Conservation (phyloP, 352 stramenopile species). For the Phytopythium montanum region DNA sequence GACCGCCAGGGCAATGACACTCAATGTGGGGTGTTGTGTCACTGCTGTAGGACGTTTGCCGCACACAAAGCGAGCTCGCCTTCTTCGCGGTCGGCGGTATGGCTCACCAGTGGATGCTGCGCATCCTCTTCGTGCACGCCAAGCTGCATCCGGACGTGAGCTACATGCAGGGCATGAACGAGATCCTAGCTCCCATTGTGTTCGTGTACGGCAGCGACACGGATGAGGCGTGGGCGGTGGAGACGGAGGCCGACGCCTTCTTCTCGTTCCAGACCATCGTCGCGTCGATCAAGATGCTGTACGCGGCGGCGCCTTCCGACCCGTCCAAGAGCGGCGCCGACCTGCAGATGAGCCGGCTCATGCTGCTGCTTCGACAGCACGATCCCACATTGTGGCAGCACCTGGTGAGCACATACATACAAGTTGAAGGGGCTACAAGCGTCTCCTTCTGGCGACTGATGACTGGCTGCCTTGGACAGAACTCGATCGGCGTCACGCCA, state of each 20-base stretch:
- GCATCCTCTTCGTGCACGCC: conserved; percentile 72
- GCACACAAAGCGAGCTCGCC: conserved; percentile 45
- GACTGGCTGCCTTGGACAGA: conserved; percentile 22
- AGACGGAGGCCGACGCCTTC: conserved; percentile 57
- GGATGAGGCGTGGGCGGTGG: conserved; percentile 18
- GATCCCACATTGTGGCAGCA: conserved; percentile 64
- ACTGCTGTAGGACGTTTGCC: conserved; percentile 40
- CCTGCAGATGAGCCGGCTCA: conserved; percentile 50
- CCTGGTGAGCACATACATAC: too few relatives aligned
- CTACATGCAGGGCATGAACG: conserved; percentile 96
- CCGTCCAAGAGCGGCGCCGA: conserved; percentile 50
- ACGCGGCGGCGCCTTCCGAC: conserved; percentile 32
- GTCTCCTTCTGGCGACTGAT: background rate
- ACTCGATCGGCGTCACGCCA: conserved; percentile 52
- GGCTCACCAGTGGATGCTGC: conserved; percentile 62
- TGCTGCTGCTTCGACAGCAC: conserved; percentile 50
- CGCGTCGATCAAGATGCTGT: conserved; percentile 41
- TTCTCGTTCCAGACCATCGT: conserved; percentile 49
- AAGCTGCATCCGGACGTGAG: conserved; percentile 77
- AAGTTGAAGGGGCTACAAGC: too few relatives aligned
- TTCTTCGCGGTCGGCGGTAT: conserved; percentile 49
- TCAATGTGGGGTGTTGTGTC: background rate
- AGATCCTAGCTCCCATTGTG: conserved; percentile 88
- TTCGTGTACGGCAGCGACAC: conserved; percentile 68
- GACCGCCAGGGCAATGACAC: background rate